A percentile compares a stretch with the other conserved stretches of the same genome.
These are phyloP conservation scores for Tricholoma flavovirens DNA, from an alignment of 768 basidiomycete genomes.

Conservation along the genomic window DNA sequence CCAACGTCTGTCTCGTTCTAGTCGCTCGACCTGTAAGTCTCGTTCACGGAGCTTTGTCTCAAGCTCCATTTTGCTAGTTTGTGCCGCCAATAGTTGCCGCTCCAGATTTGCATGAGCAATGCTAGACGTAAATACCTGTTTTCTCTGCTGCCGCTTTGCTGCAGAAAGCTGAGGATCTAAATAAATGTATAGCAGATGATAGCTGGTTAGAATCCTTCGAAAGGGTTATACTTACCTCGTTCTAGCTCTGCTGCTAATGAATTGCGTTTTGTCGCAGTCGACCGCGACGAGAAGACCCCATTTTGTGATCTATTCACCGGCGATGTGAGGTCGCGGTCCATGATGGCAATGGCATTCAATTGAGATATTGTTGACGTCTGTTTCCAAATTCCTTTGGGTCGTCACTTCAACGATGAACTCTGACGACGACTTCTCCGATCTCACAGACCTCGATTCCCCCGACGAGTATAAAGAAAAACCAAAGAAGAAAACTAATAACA, in stretches of 20 bases:
- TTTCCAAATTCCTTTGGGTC: background rate
- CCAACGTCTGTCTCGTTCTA: conserved; percentile 67
- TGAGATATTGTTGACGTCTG: conserved; percentile 2
- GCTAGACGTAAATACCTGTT: conserved; percentile 55
- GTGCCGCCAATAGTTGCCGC: conserved; percentile 57
- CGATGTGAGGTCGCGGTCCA: conserved; percentile 1
- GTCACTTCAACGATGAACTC: conserved; percentile 6
- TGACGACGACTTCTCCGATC: conserved; percentile 29
- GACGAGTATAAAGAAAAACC: conserved; percentile 13
- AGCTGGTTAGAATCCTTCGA: conserved; percentile 2
- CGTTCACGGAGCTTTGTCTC: conserved; percentile 66
- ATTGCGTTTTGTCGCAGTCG: conserved; percentile 3
- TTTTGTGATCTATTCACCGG: background rate
- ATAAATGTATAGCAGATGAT: background rate
- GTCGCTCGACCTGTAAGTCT: conserved; percentile 52
- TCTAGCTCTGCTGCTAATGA: conserved; percentile 7
- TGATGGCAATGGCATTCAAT: background rate
- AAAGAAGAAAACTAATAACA: conserved; percentile 15
- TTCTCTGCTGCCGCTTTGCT: conserved; percentile 63
- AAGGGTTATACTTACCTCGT: background rate
- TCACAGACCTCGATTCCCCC: conserved; percentile 26
- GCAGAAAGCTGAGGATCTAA: conserved; percentile 62
- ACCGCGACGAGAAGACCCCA: background rate
- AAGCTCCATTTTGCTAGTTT: conserved; percentile 57
- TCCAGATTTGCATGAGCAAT: conserved; percentile 61